Conservation (phyloP, 768 basidiomycete genomes). For the Psilocybe cyanescens region DNA sequence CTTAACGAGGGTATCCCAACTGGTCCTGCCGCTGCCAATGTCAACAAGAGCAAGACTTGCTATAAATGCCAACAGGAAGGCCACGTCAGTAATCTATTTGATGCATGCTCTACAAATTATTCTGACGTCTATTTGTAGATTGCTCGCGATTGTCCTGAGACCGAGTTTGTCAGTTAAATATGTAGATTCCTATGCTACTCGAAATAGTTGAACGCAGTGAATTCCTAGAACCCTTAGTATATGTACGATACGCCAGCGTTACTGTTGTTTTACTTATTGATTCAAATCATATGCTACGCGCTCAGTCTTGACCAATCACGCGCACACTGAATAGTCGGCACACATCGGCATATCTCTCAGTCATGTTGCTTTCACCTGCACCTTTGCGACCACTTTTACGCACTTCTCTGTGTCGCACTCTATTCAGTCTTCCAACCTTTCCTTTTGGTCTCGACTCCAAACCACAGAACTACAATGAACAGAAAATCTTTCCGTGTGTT, state of each 20-base stretch:
- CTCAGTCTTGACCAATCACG: too few species aligned
- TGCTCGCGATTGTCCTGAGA: conserved; percentile 68
- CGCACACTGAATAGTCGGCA: too few species aligned
- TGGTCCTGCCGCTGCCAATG: conserved; percentile 42
- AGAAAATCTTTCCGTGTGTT: conserved; percentile 85
- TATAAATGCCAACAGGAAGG: conserved; percentile 90
- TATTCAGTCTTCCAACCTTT: conserved; percentile 54
- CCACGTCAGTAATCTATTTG: conserved; percentile 58
- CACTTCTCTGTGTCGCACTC: conserved; percentile 27
- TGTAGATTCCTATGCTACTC: neutral
- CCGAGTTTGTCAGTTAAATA: conserved; percentile 52
- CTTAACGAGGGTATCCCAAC: conserved; percentile 48
- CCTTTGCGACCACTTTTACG: conserved; percentile 13
- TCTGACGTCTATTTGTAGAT: conserved; percentile 41
- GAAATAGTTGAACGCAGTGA: neutral
- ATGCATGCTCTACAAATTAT: neutral
- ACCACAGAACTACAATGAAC: conserved; percentile 75
- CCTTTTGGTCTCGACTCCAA: conserved; percentile 40
- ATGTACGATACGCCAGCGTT: conserved; percentile 9
- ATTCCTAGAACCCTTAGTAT: neutral
- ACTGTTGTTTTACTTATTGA: neutral
- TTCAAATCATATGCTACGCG: neutral
- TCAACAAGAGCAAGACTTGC: conserved; percentile 77
- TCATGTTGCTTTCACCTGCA: conserved; percentile 21
- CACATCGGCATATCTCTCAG: neutral